Base-by-base conservation (phyloP, 345 rosid species). In the Turritis glabra region DNA sequence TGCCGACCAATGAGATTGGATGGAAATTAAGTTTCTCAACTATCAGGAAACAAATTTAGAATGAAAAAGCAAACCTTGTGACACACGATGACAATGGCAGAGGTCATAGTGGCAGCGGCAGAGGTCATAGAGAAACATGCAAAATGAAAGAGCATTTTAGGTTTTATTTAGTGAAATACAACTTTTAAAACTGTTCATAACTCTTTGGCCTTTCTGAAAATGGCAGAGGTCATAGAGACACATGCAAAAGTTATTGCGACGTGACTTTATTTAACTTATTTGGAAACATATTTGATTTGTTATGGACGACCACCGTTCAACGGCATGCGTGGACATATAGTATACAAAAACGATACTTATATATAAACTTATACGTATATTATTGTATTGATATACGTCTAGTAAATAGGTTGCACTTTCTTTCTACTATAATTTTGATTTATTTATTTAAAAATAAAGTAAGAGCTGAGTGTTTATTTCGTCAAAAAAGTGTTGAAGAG, bases 161-260 rank as follows among this genome's bases (percentile, higher is more conserved):
- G 19, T 44, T 44, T 44, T 46, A 17, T 46, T 17, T 44, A 17
- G 10, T 7, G 11, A 46, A 46, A 46, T 15, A n/a, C 19, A n/a
- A 14, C 1, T 15, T 46, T 12, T 17, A 2, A 2, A 17, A 48
- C 53, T 48, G 53, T 48, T 48, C 53, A 48, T 21, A 21, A 48
- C 53, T 48, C 53, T 18, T 46, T 46, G 51, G 51, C 51, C 22
- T 7, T 46, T 46, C 51, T 48, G 53, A 21, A 48, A 48, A 10
- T 10, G 26, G 9, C 61, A 56, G 61, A 56, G 40, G 23, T 56
- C 51, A 46, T 57, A 18, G 63, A 32, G 23, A 56, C 23, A 54
- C 62, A 56, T 55, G 60, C 38, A n/a, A 32, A 30, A 22, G 21
- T 12, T 56, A 35, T 56, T 32, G 62, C 62, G 38, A 56, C 25